Percentiles rank a stretch among this genome's conserved stretches.
Conservation (phyloP, 2,329 filamentous ascomycete species). For the Colletotrichum sansevieriae region DNA sequence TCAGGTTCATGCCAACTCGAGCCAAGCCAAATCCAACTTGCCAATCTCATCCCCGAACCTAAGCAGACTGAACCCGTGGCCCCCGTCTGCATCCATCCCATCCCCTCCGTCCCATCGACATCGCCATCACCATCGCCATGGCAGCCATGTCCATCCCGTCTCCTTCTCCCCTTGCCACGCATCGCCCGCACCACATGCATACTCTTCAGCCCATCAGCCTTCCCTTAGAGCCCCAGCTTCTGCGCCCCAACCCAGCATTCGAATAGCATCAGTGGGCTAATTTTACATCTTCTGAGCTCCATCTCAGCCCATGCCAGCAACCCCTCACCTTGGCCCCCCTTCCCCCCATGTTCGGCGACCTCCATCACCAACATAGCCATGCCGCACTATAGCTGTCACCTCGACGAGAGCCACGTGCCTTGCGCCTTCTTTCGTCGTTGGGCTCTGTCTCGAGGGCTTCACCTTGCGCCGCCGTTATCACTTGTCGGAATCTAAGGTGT, state of each 20-base stretch:
- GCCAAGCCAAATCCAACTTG: neutral
- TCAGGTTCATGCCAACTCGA: neutral
- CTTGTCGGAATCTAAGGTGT: neutral
- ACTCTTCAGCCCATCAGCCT: conserved; percentile 6
- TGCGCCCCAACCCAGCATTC: conserved; percentile 16
- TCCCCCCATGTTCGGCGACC: neutral
- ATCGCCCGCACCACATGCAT: neutral
- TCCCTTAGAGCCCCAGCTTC: neutral
- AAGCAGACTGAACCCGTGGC: conserved; percentile 6
- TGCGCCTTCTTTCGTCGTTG: neutral
- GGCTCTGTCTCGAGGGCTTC: neutral
- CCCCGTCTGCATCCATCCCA: conserved; percentile 8
- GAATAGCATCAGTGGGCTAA: conserved; percentile 38
- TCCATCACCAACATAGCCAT: conserved; percentile 1
- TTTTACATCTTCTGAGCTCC: conserved; percentile 24
- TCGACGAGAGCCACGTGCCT: conserved; percentile 14
- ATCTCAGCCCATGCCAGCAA: conserved; percentile 17
- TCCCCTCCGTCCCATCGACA: neutral
- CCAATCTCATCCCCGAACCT: conserved; percentile 11
- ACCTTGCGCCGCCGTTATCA: neutral
- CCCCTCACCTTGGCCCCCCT: conserved; percentile 1
- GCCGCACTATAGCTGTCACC: conserved; percentile 14
- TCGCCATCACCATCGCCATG: neutral
- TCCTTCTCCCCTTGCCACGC: conserved; percentile 9
- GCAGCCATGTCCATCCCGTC: conserved; percentile 7